Base-by-base conservation (phyloP, 345 rosid genomes). In the Gynandropsis gynandra region DNA sequence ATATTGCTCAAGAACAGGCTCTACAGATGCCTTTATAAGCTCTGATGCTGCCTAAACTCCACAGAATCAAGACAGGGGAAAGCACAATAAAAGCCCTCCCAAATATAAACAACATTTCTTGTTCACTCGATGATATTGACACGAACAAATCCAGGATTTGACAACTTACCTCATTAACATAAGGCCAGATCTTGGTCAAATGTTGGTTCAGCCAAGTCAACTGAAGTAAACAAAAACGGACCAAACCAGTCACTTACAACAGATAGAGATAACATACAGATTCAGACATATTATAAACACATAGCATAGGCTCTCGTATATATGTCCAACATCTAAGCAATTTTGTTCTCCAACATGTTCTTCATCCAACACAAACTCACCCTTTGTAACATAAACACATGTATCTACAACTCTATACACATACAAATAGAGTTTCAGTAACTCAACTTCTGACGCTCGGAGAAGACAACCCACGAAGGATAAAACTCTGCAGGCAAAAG, bases 391-490 rank as follows among this genome's bases (percentile, higher is more conserved):
- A n/a, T n/a, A n/a, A n/a, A n/a, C n/a, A n/a, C n/a, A n/a, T n/a
- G n/a, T n/a, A n/a, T n/a, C n/a, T n/a, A 31, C 36, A 43, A 21
- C 53, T 18, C 35, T 8, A 27, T 9, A 20, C 54, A 24, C 37
- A 60, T 34, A 12, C 3, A 42, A 34, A 5, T 6, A 39, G 18
- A 54, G 52, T 44, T 1, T 10, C 18, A 7, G 32, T 42, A 58
- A 62, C 73, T 69, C 64, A 80, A 65, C 95, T 88, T 93, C 87
- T 93, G 99, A 42, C 78, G 80, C 74, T 81, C 85, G 15, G 97
- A 79, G 80, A 93, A 93, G 67, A 83, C 94, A 49, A 93, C 89
- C 99, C 99, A 93, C 14, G 97, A 69, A 62, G 99, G 99, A 58
- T 93, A 93, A 31, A 59, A 70, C 29, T 93, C 80, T 41, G 78